Evolutionary conservation across 1,284 basidiomycete genomes (phyloP).

Genomic region (Schizopora paradoxa): DNA sequence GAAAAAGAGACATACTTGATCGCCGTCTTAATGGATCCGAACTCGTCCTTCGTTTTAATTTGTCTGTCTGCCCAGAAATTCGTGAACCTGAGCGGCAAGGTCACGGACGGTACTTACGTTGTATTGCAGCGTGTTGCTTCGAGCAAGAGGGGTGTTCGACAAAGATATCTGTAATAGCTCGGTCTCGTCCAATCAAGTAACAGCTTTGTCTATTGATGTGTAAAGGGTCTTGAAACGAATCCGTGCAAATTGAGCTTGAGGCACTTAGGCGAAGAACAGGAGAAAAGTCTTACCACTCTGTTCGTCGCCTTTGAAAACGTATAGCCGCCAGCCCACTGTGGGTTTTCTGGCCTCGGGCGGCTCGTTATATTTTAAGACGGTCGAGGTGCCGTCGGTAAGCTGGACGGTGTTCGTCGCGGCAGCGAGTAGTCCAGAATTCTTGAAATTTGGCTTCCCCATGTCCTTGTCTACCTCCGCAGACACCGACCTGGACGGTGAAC

Average conservation of each 20-base stretch:
- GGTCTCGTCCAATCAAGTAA: conserved; percentile 90
- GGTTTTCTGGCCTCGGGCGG: conserved; percentile 97
- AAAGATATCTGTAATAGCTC: conserved; percentile 82
- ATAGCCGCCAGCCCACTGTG: conserved; percentile 84
- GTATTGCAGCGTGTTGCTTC: conserved; percentile 97
- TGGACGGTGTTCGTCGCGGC: conserved; percentile 90
- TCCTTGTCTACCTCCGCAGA: conserved; percentile 32
- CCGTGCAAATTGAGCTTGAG: background rate
- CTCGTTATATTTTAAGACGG: conserved; percentile 96
- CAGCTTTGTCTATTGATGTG: conserved; percentile 92
- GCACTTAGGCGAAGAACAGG: background rate
- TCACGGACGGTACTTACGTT: conserved; percentile 51
- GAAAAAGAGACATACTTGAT: conserved; percentile 62
- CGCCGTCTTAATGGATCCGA: conserved; percentile 68
- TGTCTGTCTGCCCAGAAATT: conserved; percentile 55
- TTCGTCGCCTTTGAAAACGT: conserved; percentile 94
- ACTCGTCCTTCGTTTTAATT: conserved; percentile 83
- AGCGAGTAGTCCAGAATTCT: conserved; percentile 84
- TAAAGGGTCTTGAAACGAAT: conserved; percentile 61
- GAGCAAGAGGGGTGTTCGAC: conserved; percentile 96
- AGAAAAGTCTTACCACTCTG: conserved; percentile 70
- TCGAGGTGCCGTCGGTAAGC: conserved; percentile 68
- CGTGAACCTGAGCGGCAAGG: conserved; percentile 6
- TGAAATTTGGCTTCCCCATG: conserved; percentile 84
- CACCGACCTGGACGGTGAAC: conserved; percentile 32